Conservation (phyloP, 2,329 filamentous ascomycete species). For the Colletotrichum nymphaeae region DNA sequence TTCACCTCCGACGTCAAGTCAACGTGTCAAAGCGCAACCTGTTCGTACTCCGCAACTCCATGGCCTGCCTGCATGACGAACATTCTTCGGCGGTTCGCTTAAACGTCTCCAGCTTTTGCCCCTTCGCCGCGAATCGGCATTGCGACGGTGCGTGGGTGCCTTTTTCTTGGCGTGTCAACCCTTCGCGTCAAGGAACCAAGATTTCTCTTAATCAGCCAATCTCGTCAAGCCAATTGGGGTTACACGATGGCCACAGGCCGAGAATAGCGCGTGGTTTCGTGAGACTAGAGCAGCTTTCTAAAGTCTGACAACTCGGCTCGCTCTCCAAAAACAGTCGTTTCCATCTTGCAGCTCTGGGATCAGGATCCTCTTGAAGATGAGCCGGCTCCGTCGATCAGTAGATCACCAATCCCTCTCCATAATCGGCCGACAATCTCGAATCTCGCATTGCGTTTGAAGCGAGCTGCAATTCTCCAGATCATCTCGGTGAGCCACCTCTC, state of each 20-base stretch:
- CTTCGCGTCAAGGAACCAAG: neutral
- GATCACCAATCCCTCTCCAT: neutral
- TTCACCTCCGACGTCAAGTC: constrained; percentile 4
- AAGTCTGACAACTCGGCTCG: neutral
- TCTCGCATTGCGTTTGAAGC: neutral
- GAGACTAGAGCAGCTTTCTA: neutral
- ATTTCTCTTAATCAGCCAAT: neutral
- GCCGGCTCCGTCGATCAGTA: constrained; percentile 16
- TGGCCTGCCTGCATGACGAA: constrained; percentile 2
- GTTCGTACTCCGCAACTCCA: constrained; percentile 1
- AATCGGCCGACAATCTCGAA: neutral
- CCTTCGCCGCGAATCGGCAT: neutral
- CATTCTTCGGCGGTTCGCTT: neutral
- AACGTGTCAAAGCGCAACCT: constrained; percentile 17
- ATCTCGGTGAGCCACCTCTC: constrained; percentile 5
- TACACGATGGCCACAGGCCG: neutral
- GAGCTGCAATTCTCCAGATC: neutral
- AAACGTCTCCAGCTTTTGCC: neutral
- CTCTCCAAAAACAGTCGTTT: neutral
- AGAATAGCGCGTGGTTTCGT: neutral
- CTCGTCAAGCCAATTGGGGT: neutral
- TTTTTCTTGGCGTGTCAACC: neutral
- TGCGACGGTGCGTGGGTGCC: neutral
- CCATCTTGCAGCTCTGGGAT: neutral
- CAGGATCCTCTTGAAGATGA: neutral